phyloP scores from a whole-genome alignment of 2,329 filamentous ascomycete species.

The Colletotrichum coccodes region DNA sequence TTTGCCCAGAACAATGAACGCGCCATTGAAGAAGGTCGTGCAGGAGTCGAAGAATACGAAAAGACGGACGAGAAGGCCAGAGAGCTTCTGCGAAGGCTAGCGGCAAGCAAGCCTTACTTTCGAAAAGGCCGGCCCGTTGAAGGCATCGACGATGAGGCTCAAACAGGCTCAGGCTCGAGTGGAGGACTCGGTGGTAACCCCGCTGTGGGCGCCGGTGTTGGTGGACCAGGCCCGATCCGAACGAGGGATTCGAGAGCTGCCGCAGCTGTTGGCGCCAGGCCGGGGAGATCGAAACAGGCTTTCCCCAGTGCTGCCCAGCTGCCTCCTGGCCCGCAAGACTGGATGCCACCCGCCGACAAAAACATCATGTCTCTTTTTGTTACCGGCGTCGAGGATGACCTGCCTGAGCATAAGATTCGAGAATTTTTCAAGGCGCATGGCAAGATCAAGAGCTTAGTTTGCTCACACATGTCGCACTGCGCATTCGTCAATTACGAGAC shows the following conservation, averaged over 20 bases:
- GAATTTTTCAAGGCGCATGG: slow-evolving; percentile 91
- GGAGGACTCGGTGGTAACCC: slow-evolving; percentile 51
- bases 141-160: slow-evolving; percentile 50
- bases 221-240: slow-evolving; percentile 81
- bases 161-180: slow-evolving; percentile 41
- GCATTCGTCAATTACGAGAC: slow-evolving; percentile 96
- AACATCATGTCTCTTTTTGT: slow-evolving; percentile 95
- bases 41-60: slow-evolving; percentile 88
- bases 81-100: slow-evolving; percentile 84
- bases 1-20: slow-evolving; percentile 98
- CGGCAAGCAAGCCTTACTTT: slow-evolving; percentile 95
- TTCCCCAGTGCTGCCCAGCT: slow-evolving; percentile 79
- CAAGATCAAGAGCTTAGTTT: slow-evolving; percentile 91
- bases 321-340: slow-evolving; percentile 86
- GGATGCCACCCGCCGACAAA: slow-evolving; percentile 82
- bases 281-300: slow-evolving; percentile 60
- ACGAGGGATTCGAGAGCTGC: slow-evolving; percentile 73
- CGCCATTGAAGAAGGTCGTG: slow-evolving; percentile 91
- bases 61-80: slow-evolving; percentile 97
- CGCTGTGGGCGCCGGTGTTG: slow-evolving; percentile 65
- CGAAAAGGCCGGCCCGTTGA: slow-evolving; percentile 85
- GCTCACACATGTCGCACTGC: slow-evolving; percentile 96
- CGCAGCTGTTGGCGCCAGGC: slow-evolving; percentile 57
- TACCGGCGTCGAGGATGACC: slow-evolving; percentile 94
- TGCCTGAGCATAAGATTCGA: slow-evolving; percentile 91